Percentiles rank a stretch among this genome's conserved stretches.
Evolutionary conservation across 176 grass and related monocot species (phyloP).

Genomic region (Cenchrus fungigraminus): DNA sequence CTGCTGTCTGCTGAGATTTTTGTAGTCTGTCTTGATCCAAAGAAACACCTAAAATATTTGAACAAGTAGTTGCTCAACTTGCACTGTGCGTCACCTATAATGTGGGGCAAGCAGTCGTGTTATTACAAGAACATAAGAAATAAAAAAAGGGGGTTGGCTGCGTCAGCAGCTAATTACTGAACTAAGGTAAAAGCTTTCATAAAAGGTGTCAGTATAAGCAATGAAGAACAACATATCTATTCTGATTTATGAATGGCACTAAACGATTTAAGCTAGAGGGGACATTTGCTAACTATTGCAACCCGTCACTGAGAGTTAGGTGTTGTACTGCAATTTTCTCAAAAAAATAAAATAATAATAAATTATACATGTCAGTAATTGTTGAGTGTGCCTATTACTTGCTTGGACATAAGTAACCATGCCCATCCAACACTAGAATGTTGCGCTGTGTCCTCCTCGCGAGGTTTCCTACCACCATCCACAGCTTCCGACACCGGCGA

Average conservation of each 20-base stretch:
- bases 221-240: not conserved
- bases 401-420: not conserved
- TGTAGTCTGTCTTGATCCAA: not conserved
- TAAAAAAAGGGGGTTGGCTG: not conserved
- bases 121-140: not conserved
- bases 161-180: slow-evolving; percentile 1
- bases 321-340: no score
- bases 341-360: no score
- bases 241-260: not conserved
- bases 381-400: not conserved
- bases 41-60: not conserved
- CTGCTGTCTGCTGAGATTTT: not conserved
- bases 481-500: no score
- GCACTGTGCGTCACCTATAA: not conserved
- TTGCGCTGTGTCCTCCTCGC: not conserved
- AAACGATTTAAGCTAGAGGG: not conserved
- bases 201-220: not conserved
- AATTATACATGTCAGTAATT: not conserved
- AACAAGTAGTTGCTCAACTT: slow-evolving; percentile 19
- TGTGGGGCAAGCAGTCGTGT: not conserved
- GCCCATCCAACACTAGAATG: not conserved
- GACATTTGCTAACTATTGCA: not conserved
- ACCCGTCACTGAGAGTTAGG: no score
- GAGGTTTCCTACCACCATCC: not conserved
- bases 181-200: not conserved